These are phyloP conservation scores for Lactifluus subvellereus DNA, from an alignment of 768 basidiomycete species.

Conservation along the genomic window DNA sequence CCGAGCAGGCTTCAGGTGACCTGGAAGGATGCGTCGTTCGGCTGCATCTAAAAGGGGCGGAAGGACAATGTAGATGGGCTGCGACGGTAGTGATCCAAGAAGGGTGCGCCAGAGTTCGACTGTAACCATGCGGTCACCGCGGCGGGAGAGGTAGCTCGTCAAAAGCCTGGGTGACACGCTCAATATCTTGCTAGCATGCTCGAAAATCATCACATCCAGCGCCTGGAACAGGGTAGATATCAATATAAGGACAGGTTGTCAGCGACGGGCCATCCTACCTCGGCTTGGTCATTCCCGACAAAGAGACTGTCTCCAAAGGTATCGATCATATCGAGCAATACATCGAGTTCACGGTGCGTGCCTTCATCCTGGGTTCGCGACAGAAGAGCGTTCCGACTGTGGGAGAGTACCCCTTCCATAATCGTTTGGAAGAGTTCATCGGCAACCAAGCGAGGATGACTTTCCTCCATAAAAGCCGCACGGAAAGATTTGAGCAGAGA, in stretches of 20 bases:
- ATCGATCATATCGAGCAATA: slow-evolving; percentile 42
- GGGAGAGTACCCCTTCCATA: slow-evolving; percentile 33
- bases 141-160: slow-evolving; percentile 46
- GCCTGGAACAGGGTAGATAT: slow-evolving; percentile 30
- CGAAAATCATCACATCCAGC: slow-evolving; percentile 40
- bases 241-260: not conserved
- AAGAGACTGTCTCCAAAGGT: slow-evolving; percentile 51
- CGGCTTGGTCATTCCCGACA: slow-evolving; percentile 36
- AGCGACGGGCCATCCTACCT: slow-evolving; percentile 34
- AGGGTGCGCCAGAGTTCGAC: slow-evolving; percentile 44
- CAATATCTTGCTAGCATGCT: slow-evolving; percentile 39
- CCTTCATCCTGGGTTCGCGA: slow-evolving; percentile 24
- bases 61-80: slow-evolving; percentile 32
- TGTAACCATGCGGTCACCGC: slow-evolving; percentile 31
- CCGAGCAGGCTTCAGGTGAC: slow-evolving; percentile 39
- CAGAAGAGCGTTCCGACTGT: slow-evolving; percentile 29
- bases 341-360: slow-evolving; percentile 21
- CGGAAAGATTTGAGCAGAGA: slow-evolving; percentile 43
- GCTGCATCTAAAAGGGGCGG: slow-evolving; percentile 39
- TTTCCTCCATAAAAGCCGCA: slow-evolving; percentile 35
- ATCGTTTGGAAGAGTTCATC: slow-evolving; percentile 33
- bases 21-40: slow-evolving; percentile 37
- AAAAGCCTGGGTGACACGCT: slow-evolving; percentile 40
- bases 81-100: slow-evolving; percentile 38
- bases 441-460: slow-evolving; percentile 28